Percentiles rank a stretch among this genome's conserved stretches.
Evolutionary conservation across 495 filamentous ascomycete genomes (phyloP).

Genomic region (Neurospora sp.): DNA sequence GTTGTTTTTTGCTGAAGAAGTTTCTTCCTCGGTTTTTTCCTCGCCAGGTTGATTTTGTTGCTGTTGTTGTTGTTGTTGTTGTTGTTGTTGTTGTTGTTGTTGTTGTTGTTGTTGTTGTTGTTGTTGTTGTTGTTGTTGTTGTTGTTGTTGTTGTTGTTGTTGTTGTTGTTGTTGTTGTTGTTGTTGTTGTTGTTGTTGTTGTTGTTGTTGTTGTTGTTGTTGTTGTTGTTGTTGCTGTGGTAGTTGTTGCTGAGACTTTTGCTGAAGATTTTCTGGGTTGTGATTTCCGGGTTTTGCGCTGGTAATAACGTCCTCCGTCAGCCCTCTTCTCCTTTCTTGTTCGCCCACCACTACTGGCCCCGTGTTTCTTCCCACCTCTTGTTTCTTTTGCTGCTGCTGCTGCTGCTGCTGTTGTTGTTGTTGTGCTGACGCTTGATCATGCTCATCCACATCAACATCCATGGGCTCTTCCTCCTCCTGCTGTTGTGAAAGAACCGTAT

Average conservation of each 20-base stretch:
- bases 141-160: neutral
- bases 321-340: neutral
- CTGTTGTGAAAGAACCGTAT: neutral
- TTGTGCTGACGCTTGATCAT: neutral
- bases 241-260: neutral
- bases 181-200: neutral
- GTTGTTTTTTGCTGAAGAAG: neutral
- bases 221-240: neutral
- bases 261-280: neutral
- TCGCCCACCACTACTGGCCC: no score
- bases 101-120: neutral
- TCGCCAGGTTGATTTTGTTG: neutral
- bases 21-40: neutral
- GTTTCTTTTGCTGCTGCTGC: neutral
- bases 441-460: slow-evolving; percentile 1
- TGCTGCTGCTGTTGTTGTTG: neutral
- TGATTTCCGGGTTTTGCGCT: no score
- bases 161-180: neutral
- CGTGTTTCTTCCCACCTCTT: neutral
- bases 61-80: neutral
- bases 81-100: neutral
- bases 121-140: neutral
- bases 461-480: slow-evolving; percentile 3
- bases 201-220: no score
- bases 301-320: neutral